Evolutionary conservation across 192 early-diverging fungal species (phyloP).

Genomic region (Backusella mclennaniae): DNA sequence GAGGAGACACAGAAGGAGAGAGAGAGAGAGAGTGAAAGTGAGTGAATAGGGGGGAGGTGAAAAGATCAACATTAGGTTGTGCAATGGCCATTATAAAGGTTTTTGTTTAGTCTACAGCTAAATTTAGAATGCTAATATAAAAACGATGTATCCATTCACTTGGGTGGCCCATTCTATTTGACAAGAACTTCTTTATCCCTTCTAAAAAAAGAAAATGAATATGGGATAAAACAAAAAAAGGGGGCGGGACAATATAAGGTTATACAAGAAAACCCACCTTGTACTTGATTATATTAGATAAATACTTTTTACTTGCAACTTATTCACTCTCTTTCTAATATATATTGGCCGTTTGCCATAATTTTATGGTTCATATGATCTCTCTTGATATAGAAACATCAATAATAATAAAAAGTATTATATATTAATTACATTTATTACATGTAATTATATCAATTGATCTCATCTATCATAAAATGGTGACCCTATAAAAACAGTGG

Average conservation of each 20-base stretch:
- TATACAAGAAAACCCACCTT: background rate
- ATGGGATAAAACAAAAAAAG: background rate
- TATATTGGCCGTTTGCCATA: background rate
- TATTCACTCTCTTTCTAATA: background rate
- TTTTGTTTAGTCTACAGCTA: background rate
- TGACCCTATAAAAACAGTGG: no score
- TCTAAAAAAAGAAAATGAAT: background rate
- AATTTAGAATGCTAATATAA: background rate
- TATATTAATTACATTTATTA: background rate
- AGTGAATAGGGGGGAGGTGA: background rate
- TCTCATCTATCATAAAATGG: background rate
- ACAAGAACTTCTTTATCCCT: background rate
- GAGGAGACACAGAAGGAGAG: background rate
- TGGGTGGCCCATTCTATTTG: background rate
- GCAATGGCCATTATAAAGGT: background rate
- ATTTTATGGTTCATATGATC: background rate
- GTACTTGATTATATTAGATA: background rate
- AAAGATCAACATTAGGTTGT: background rate
- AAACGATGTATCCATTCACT: background rate
- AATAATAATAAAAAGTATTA: background rate
- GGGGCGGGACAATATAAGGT: background rate
- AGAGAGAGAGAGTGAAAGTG: background rate
- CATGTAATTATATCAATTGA: background rate
- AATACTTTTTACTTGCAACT: background rate
- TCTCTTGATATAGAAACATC: background rate